A percentile compares a stretch with the other conserved stretches of the same genome.
Conservation (phyloP, 257 asterid species). For the Scutellaria minor region DNA sequence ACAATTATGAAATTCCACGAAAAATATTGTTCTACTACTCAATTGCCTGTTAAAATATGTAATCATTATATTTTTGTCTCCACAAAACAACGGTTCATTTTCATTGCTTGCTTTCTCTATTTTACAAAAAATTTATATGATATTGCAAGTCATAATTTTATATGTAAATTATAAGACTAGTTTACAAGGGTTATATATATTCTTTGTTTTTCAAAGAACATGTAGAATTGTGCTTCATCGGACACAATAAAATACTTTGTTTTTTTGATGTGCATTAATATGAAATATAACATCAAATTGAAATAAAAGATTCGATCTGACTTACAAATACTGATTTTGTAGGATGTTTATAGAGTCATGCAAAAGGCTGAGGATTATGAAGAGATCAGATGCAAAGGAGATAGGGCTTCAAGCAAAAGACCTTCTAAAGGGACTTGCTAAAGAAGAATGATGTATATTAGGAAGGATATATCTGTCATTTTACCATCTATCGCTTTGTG, state of each 20-base stretch:
- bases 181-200: no score
- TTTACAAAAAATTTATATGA: no score
- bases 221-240: no score
- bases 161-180: no score
- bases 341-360: slow-evolving; percentile 85
- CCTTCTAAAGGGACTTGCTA: slow-evolving; percentile 53
- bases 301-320: not conserved
- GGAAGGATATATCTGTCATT: slow-evolving; percentile 39
- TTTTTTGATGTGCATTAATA: no score
- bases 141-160: no score
- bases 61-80: slow-evolving; percentile 14
- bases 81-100: not conserved
- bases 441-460: slow-evolving; percentile 36
- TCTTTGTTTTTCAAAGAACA: no score
- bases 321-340: not conserved
- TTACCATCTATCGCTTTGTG: slow-evolving; percentile 6
- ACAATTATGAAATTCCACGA: slow-evolving; percentile 26
- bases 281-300: not conserved
- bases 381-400: slow-evolving; percentile 64
- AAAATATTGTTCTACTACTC: not conserved
- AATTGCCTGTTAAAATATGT: not conserved
- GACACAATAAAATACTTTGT: no score
- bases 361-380: slow-evolving; percentile 80
- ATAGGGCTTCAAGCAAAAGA: slow-evolving; percentile 55
- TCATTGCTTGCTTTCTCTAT: no score